phyloP scores from a whole-genome alignment of 2,329 filamentous ascomycete species.

The Arthrobotrys sphaeroides region DNA sequence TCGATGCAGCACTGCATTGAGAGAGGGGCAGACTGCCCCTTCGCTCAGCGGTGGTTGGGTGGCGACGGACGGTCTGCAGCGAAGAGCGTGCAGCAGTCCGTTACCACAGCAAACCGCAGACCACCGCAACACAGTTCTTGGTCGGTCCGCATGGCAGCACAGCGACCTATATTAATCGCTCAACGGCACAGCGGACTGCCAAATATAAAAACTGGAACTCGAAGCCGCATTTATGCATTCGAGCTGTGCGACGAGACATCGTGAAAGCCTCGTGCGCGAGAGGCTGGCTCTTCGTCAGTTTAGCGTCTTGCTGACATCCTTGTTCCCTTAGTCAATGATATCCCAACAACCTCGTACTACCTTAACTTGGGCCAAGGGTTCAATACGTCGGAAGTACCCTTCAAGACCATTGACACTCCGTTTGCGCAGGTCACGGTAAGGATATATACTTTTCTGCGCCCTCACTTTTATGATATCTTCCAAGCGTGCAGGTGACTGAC shows the following conservation, averaged over 20 bases:
- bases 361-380: constrained; percentile 43
- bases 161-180: too few species aligned
- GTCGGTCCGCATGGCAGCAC: not conserved
- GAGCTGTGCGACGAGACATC: not conserved
- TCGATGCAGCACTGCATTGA: not conserved
- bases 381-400: constrained; percentile 40
- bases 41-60: constrained; percentile 2
- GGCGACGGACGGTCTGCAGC: too few species aligned
- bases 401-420: constrained; percentile 35
- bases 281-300: not conserved
- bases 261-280: not conserved
- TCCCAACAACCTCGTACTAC: constrained; percentile 35
- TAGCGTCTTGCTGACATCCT: constrained; percentile 21
- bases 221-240: not conserved
- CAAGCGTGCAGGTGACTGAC: not conserved
- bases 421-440: constrained; percentile 49
- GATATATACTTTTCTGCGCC: too few species aligned
- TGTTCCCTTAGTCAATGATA: constrained; percentile 22
- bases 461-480: not conserved
- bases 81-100: not conserved
- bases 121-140: not conserved
- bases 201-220: constrained; percentile 1
- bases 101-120: not conserved
- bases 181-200: not conserved
- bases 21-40: not conserved